Conservation (phyloP, 371 early-diverging fungal species). For the Nematocida sp. region DNA sequence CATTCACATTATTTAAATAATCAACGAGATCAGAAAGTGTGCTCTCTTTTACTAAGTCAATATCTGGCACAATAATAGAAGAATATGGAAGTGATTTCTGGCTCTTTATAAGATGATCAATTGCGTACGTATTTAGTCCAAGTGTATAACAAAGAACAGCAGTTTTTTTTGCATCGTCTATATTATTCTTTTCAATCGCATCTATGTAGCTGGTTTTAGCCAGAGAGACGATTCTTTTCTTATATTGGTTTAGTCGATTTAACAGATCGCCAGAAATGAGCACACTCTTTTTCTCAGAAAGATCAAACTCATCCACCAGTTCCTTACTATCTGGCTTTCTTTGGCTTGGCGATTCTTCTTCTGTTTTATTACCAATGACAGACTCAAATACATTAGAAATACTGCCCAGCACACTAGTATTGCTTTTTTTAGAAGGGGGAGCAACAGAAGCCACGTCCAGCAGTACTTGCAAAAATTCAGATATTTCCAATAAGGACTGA, state of each 20-base stretch:
- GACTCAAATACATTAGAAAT: not conserved
- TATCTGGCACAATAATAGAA: not conserved
- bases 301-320: not conserved
- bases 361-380: not conserved
- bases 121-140: not conserved
- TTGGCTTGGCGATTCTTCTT: not conserved
- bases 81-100: not conserved
- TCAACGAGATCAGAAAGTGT: not conserved
- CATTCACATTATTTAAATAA: not conserved
- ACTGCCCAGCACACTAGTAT: not conserved
- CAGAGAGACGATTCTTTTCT: not conserved
- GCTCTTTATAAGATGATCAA: conserved; percentile 4
- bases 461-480: conserved; percentile 11
- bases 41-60: conserved; percentile 14
- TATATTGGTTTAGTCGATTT: not conserved
- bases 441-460: not conserved
- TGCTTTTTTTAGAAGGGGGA: not conserved
- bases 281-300: not conserved
- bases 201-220: not conserved
- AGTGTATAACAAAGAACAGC: not conserved
- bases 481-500: not conserved
- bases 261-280: not conserved
- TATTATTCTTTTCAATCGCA: not conserved
- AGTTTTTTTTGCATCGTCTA: not conserved
- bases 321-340: not conserved